A percentile compares a stretch with the other conserved stretches of the same genome.
Evolutionary conservation across 2,329 filamentous ascomycete species (phyloP).

Genomic region (Cladosporium cucumerinum): DNA sequence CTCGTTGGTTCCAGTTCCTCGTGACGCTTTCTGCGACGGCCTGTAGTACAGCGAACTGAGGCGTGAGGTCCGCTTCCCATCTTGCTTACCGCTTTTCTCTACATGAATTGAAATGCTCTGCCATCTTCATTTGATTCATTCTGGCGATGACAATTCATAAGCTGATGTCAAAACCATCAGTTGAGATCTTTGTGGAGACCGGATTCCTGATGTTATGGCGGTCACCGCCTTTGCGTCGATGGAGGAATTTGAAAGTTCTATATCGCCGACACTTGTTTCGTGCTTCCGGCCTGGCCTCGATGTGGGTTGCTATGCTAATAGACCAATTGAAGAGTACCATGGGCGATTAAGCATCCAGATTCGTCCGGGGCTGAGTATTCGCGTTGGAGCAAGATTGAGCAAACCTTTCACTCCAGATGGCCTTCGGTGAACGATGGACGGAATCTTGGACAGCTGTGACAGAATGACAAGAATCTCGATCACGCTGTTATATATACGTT

Average conservation of each 20-base stretch:
- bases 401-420: background rate
- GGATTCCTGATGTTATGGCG: background rate
- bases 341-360: background rate
- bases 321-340: background rate
- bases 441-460: background rate
- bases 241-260: background rate
- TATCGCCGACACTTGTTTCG: background rate
- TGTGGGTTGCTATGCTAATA: background rate
- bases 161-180: background rate
- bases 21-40: background rate
- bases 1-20: background rate
- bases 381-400: background rate
- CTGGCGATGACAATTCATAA: background rate
- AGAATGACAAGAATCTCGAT: fast-evolving
- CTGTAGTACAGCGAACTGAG: background rate
- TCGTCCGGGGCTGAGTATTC: background rate
- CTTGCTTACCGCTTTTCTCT: background rate
- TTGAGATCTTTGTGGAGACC: too few species aligned
- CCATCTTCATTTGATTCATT: background rate
- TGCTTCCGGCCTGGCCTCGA: background rate
- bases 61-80: background rate
- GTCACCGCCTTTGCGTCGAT: background rate
- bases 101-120: background rate
- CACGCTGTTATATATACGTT: background rate
- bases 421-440: background rate